A percentile compares a stretch with the other conserved stretches of the same genome.
Conservation (phyloP, 768 basidiomycete genomes). For the Russula compacta region DNA sequence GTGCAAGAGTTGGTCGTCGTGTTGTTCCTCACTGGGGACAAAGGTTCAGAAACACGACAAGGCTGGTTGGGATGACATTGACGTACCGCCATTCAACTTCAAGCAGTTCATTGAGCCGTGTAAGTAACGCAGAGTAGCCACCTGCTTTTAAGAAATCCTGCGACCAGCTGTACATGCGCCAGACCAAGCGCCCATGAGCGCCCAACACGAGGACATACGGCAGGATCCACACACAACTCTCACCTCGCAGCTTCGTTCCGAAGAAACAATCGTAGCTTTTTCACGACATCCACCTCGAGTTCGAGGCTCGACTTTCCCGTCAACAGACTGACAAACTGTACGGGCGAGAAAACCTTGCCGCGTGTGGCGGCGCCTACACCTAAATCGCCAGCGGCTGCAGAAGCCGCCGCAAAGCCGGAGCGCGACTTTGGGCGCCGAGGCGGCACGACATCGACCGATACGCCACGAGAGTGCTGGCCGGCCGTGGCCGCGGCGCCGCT, state of each 20-base stretch:
- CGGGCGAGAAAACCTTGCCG: constrained; percentile 49
- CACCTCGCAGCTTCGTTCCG: constrained; percentile 89
- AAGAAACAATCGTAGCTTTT: constrained; percentile 78
- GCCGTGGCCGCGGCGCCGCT: background rate
- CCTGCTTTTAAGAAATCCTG: constrained; percentile 74
- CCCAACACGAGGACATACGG: background rate
- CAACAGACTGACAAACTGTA: constrained; percentile 58
- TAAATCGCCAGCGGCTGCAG: constrained; percentile 26
- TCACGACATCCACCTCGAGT: constrained; percentile 81
- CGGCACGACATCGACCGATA: constrained; percentile 45
- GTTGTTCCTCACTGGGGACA: constrained; percentile 82
- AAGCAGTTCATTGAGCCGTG: constrained; percentile 80
- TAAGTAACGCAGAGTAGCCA: constrained; percentile 79
- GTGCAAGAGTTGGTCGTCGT: constrained; percentile 89
- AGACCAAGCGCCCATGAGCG: constrained; percentile 1
- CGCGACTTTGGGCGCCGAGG: constrained; percentile 41
- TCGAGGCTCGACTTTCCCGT: constrained; percentile 56
- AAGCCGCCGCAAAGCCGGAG: constrained; percentile 33
- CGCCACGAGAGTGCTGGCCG: constrained; percentile 43
- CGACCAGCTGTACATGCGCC: constrained; percentile 58
- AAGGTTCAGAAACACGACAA: background rate
- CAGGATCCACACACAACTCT: constrained; percentile 12
- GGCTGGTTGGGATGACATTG: background rate
- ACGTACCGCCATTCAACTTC: constrained; percentile 93
- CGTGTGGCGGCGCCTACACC: background rate